A percentile compares a stretch with the other conserved stretches of the same genome.
Evolutionary conservation across 176 grass and related monocot genomes (phyloP).

Genomic region (Oryza longistaminata): DNA sequence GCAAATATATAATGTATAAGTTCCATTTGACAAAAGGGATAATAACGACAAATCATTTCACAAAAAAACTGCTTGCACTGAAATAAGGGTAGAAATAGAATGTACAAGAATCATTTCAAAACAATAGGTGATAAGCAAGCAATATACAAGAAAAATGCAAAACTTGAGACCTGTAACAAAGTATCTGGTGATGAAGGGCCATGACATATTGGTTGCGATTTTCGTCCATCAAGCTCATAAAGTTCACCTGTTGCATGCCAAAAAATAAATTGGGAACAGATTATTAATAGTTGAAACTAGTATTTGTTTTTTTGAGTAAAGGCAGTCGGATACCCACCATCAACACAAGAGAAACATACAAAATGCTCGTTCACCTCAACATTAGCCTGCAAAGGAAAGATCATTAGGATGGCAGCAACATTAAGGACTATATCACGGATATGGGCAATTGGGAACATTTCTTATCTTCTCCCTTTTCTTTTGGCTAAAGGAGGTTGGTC

Average conservation of each 20-base stretch:
- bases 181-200: constrained; percentile 78
- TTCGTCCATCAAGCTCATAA: constrained; percentile 92
- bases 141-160: constrained; percentile 25
- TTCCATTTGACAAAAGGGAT: no score
- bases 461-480: background rate
- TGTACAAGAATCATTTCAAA: background rate
- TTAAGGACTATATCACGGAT: background rate
- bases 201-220: constrained; percentile 66
- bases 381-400: constrained; percentile 54
- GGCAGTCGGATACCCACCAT: constrained; percentile 54
- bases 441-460: constrained; percentile 19
- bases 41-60: no score
- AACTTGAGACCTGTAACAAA: constrained; percentile 74
- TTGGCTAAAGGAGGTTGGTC: background rate
- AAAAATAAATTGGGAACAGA: background rate
- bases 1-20: no score
- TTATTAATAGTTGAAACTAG: background rate
- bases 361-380: constrained; percentile 85
- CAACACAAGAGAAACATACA: constrained; percentile 96
- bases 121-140: constrained; percentile 6
- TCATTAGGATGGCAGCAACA: constrained; percentile 8
- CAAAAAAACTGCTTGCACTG: no score
- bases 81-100: background rate
- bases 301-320: background rate
- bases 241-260: constrained; percentile 65